phyloP scores from a whole-genome alignment of 129 eudicot genomes.

The Gnaphalium uliginosum region DNA sequence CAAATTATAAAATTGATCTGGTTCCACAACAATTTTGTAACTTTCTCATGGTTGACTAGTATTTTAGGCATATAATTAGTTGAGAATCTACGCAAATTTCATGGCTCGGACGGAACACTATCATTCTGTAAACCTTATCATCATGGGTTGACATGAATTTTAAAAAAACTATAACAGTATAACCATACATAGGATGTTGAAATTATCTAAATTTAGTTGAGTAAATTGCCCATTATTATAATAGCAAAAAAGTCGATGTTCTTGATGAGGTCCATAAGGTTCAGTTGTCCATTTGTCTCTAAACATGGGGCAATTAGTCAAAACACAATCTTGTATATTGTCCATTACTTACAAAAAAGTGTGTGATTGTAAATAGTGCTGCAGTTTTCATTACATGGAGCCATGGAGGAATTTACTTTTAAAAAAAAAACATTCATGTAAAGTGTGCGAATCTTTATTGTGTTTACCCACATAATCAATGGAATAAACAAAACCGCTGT shows the following conservation, averaged over 20 bases:
- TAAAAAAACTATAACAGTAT: background rate
- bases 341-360: background rate
- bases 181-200: background rate
- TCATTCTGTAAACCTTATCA: background rate
- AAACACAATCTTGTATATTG: background rate
- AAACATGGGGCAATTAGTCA: background rate
- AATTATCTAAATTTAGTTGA: background rate
- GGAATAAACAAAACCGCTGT: background rate
- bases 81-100: slow-evolving; percentile 1
- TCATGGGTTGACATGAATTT: background rate
- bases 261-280: background rate
- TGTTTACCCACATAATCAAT: background rate
- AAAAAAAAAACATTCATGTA: slow-evolving; percentile 3
- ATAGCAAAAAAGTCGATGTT: background rate
- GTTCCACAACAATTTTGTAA: background rate
- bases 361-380: background rate
- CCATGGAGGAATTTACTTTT: background rate
- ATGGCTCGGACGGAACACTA: background rate
- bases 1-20: slow-evolving; percentile 8
- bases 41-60: background rate
- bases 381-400: background rate
- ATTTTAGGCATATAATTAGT: background rate
- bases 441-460: background rate
- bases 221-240: background rate
- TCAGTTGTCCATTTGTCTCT: background rate